phyloP scores from a whole-genome alignment of 2,329 filamentous ascomycete species.

The Neurospora sp. region DNA sequence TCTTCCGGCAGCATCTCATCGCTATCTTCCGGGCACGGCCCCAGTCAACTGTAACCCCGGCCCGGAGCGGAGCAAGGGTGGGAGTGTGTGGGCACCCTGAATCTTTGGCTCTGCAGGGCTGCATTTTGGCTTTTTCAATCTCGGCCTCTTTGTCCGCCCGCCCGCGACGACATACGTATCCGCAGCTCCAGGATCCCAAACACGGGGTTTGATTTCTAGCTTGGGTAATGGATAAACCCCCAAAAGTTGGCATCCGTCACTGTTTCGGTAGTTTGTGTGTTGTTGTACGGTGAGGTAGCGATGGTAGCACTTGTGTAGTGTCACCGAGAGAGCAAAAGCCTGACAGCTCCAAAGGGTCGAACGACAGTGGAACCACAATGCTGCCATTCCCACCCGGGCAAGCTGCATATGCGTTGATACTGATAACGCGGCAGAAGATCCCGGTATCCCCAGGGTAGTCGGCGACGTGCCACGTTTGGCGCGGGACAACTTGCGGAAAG shows the following conservation, averaged over 20 bases:
- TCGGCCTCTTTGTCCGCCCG: not conserved
- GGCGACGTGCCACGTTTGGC: not conserved
- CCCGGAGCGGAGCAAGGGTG: not conserved
- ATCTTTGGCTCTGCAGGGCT: not conserved
- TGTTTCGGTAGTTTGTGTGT: not conserved
- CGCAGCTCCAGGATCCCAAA: not conserved
- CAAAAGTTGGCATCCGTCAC: not conserved
- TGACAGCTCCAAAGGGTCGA: not conserved
- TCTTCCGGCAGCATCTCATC: not conserved
- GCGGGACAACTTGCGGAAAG: not conserved
- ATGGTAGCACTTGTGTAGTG: not conserved
- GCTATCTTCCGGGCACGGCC: not conserved
- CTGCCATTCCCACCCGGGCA: not conserved
- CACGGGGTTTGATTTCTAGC: not conserved
- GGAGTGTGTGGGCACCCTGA: not conserved
- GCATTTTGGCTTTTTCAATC: not conserved
- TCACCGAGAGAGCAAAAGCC: not conserved
- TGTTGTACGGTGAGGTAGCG: not conserved
- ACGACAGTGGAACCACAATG: not conserved
- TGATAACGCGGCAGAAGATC: not conserved
- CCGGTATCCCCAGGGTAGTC: not conserved
- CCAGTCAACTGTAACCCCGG: not conserved
- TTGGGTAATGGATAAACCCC: not conserved
- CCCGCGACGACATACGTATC: not conserved
- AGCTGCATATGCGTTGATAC: not conserved